Evolutionary conservation across 805 yeast species (phyloP), one percentile per base, ranked within the genome.

Genomic region (Kuraishia hungarica): DNA sequence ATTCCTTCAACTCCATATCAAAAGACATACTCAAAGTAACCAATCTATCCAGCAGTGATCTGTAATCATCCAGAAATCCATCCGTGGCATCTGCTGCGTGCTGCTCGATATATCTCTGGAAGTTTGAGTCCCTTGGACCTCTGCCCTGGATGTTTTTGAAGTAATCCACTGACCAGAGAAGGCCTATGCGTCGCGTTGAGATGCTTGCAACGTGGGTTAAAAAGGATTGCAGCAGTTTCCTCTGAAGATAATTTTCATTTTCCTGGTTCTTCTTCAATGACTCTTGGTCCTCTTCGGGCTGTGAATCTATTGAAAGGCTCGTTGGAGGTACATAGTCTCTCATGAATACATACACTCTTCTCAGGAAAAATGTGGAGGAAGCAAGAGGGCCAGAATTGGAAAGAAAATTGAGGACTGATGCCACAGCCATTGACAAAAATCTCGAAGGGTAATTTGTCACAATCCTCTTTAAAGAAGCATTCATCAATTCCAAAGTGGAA

Each of bases 361-460:
- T 85, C 53, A 77, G 68, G 20, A 83, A 71, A 46, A 81, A 72
- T 60, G 68, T 51, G 59, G 62, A 39, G 54, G 62, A 29, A 66
- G 60, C 29, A 57, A 10, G 17, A 10, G 68, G 69, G 5, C 70
- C 64, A 58, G 82, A 81, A 8, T 66, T 58, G 39, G 76, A 72
- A 17, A 82, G 65, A 39, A 81, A 76, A 52, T 82, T 82, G 53
- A 86, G 69, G 43, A 84, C 66, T 0, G 90, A 75, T 1, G 86
- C 66, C 0, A 84, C 78, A 0, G 85, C 81, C 79, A 89, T 86
- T 1, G 86, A 77, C 51, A 92, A 71, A 63, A 88, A 91, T 58
- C 87, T 81, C 0, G 96, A 87, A 7, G 97, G 97, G 63, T 85
- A 83, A 20, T 81, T 66, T 0, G 96, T 87, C 46, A 75, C 72